Percentiles rank a stretch among this genome's conserved stretches.
Evolutionary conservation across 169 alveolate species (phyloP).

Genomic region (Cyclospora cayetanensis): DNA sequence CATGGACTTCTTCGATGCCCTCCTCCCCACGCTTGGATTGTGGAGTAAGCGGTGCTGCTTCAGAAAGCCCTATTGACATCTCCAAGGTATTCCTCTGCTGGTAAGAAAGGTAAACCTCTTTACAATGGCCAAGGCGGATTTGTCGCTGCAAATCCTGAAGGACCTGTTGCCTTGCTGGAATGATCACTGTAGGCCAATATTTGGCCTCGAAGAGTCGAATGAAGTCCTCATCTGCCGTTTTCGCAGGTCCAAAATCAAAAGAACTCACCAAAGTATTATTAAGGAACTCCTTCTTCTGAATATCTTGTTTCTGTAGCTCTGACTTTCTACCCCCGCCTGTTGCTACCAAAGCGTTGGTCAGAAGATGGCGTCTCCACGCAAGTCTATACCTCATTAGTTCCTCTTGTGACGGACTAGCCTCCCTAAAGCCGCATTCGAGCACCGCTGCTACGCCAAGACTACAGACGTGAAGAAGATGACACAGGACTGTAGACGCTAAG

Average conservation of each 20-base stretch:
- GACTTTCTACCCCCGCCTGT: not conserved
- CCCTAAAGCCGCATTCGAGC: not conserved
- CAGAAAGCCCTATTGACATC: too few species aligned
- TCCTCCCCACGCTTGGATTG: too few species aligned
- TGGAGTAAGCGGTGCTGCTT: too few species aligned
- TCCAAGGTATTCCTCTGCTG: too few species aligned
- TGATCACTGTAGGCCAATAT: constrained; percentile 49
- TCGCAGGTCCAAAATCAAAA: not conserved
- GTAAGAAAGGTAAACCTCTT: too few species aligned
- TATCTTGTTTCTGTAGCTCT: not conserved
- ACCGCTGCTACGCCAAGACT: not conserved
- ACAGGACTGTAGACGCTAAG: not conserved
- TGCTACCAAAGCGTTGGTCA: constrained; percentile 26
- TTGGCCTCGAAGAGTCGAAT: constrained; percentile 32
- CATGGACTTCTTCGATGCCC: too few species aligned
- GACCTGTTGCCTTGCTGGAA: constrained; percentile 38
- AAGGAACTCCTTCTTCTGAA: too few species aligned
- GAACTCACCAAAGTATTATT: not conserved
- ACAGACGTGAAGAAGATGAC: not conserved
- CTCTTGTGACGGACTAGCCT: constrained; percentile 4
- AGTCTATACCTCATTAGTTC: not conserved
- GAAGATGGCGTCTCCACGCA: constrained; percentile 58
- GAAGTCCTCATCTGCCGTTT: constrained; percentile 1
- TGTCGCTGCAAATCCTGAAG: constrained; percentile 26
- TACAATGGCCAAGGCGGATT: not conserved